Base-by-base conservation (phyloP, 257 asterid genomes). In the Solanum ahanhuiri region DNA sequence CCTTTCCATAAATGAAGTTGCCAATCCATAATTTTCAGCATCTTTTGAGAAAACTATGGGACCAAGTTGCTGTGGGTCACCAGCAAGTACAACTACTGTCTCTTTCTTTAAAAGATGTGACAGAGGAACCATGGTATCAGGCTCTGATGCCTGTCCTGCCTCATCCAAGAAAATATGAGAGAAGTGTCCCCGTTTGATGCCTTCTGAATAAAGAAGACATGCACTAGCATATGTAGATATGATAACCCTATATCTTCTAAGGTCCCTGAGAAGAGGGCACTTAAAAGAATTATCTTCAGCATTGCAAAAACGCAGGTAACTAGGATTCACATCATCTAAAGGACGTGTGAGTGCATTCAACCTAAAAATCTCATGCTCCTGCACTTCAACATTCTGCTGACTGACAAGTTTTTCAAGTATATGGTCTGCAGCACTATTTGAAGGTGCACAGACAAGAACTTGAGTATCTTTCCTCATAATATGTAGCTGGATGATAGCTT, bases 121-220 rank as follows among this genome's bases (percentile, higher is more conserved):
- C 11, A 97, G 79, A 34, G 99, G 97, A 85, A 97, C 92, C 99
- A 97, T 91, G 64, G 98, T 90, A 70, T 97, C 99, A 9, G 99
- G 99, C 93, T 97, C 98, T 6, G 98, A 94, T 89, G 98, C 98
- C 87, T 97, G 99, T 51, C 97, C 99, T 7, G 99, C 99, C 91
- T 97, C 99, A 73, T 97, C 99, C 91, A 97, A 91, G 95, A 97
- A 94, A 85, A 97, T 87, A 84, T 94, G 92, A 5, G 97, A 91
- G 88, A 97, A 97, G 88, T 97, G 98, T 30, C 97, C 98, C 79
- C 90, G 89, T 58, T 3, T 89, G 35, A 95, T 85, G 86, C 98
- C 98, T 90, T 91, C 98, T 7, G 93, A 83, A 86, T 92, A 87
- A 41, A 95, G 94, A 87, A 84, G 91, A 64, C 90, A 92, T 30